These are phyloP conservation scores for Clausena lansium DNA, from an alignment of 345 rosid genomes.

Conservation along the genomic window DNA sequence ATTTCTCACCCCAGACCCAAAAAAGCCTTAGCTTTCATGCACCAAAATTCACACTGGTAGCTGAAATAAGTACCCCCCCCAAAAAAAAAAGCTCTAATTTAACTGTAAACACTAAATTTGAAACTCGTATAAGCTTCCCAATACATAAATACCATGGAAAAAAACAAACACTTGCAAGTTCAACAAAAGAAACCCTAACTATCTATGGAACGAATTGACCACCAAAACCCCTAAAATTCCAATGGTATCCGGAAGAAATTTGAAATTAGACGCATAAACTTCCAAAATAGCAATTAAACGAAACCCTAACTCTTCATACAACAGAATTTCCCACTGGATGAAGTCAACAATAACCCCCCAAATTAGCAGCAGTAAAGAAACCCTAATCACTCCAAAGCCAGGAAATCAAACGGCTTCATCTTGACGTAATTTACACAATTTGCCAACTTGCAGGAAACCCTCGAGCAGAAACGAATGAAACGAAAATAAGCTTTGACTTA, in stretches of 20 bases:
- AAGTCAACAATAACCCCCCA: constrained; percentile 6
- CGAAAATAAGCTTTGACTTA: neutral
- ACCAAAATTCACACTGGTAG: constrained; percentile 17
- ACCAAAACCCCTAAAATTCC: constrained; percentile 9
- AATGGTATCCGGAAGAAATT: neutral
- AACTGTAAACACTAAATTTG: neutral
- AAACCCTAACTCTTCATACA: neutral
- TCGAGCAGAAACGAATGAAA: constrained; percentile 1
- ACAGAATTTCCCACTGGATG: neutral
- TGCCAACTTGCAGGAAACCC: constrained; percentile 6
- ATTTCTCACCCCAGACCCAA: constrained; percentile 37
- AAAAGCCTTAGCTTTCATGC: constrained; percentile 31
- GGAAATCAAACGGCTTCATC: constrained; percentile 19
- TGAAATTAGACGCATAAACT: neutral
- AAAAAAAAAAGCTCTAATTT: constrained; percentile 3
- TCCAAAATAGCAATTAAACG: constrained; percentile 1
- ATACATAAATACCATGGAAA: neutral
- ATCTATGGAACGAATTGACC: neutral
- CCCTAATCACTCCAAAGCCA: constrained; percentile 20
- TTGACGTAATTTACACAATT: constrained; percentile 7
- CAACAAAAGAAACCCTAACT: constrained; percentile 14
- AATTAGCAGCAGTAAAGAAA: neutral
- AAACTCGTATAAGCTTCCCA: neutral
- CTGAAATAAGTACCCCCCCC: neutral
- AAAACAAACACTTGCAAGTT: neutral